A percentile compares a stretch with the other conserved stretches of the same genome.
These are phyloP conservation scores for Naganishia vishniacii DNA, from an alignment of 768 basidiomycete genomes.

Conservation along the genomic window DNA sequence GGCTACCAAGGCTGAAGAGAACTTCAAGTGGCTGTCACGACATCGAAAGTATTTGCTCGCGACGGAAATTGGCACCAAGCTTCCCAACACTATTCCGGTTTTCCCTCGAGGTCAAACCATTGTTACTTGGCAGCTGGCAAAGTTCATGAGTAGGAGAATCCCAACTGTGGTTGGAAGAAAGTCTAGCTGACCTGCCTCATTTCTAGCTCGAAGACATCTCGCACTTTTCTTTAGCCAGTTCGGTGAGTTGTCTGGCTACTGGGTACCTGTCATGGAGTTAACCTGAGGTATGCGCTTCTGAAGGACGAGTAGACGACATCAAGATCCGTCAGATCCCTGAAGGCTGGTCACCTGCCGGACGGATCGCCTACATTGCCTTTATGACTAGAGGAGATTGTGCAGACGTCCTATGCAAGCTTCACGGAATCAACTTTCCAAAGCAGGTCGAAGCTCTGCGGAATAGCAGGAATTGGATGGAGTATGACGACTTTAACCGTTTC, in stretches of 20 bases:
- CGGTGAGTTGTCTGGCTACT: neutral
- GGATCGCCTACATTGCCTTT: neutral
- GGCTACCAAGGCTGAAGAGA: neutral
- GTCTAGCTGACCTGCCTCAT: neutral
- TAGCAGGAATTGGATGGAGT: neutral
- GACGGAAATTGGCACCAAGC: neutral
- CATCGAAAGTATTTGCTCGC: neutral
- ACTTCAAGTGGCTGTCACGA: neutral
- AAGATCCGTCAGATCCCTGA: conserved; percentile 13
- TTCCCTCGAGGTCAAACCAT: neutral
- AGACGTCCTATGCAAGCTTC: neutral
- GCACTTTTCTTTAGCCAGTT: conserved; percentile 9
- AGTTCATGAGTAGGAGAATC: neutral
- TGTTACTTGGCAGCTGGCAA: neutral
- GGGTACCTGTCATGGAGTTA: neutral
- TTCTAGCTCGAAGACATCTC: neutral
- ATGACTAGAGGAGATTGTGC: neutral
- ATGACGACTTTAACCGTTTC: neutral
- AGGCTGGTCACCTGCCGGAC: conserved; percentile 6
- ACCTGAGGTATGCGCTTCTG: no score
- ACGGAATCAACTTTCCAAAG: conserved; percentile 13
- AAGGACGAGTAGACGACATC: conserved; percentile 5
- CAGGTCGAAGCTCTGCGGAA: neutral
- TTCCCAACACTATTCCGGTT: neutral
- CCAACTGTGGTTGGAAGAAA: neutral